These are phyloP conservation scores for Coemansia umbellata DNA, from an alignment of 192 early-diverging fungal genomes.

Conservation along the genomic window DNA sequence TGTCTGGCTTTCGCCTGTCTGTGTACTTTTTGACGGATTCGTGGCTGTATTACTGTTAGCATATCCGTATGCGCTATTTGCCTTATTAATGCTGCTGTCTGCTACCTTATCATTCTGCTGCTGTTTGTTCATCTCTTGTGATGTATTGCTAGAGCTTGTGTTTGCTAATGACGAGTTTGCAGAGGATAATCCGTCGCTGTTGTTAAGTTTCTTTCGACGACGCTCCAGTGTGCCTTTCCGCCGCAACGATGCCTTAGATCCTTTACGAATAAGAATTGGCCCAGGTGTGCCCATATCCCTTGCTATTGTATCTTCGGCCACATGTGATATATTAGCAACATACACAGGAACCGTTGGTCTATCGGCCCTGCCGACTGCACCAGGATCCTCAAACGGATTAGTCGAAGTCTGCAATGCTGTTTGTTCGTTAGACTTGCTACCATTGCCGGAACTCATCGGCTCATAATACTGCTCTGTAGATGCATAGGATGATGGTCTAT, in stretches of 20 bases:
- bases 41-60: too few species aligned
- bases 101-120: too few species aligned
- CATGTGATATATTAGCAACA: constrained; percentile 12
- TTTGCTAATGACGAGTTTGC: not conserved
- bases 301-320: not conserved
- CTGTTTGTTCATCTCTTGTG: too few species aligned
- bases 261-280: constrained; percentile 42
- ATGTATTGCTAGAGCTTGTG: too few species aligned
- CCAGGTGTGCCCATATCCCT: constrained; percentile 10
- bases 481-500: constrained; percentile 34
- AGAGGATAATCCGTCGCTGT: not conserved
- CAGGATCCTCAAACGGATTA: constrained; percentile 11
- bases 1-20: too few species aligned
- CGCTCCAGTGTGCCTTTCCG: constrained; percentile 45
- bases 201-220: constrained; percentile 7
- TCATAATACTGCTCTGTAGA: constrained; percentile 47
- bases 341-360: constrained; percentile 17
- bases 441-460: constrained; percentile 2
- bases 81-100: too few species aligned
- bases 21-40: too few species aligned
- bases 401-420: not conserved
- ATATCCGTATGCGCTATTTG: too few species aligned
- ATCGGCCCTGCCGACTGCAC: not conserved
- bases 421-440: too few species aligned
- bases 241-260: constrained; percentile 45